Evolutionary conservation across 2,329 filamentous ascomycete species (phyloP), one percentile per base, ranked within the genome.

Genomic region (Colletotrichum orbiculare): DNA sequence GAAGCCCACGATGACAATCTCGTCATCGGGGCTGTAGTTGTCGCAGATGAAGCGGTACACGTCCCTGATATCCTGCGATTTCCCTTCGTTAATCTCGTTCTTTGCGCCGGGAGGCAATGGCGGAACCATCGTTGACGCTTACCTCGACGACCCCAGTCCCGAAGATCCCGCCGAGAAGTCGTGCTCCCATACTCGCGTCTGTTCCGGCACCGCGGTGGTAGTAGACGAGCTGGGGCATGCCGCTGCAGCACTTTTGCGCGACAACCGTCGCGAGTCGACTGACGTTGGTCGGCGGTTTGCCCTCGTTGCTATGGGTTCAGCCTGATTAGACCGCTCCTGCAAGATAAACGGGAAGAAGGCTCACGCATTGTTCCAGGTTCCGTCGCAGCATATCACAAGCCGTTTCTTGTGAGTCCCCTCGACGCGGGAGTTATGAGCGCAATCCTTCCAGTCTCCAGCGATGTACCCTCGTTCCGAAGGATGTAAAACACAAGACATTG

Each of bases 171-270:
- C 71, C 71, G 1, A 70, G 64, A 8, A 65, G 61, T 25, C 68
- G 64, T 6, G 68, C 70, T 6, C 60, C 62, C 34, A 66, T 69
- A 33, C 67, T 69, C 34, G 67, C 67, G 10, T 68, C 70, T 5
- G 71, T 73, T 3, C 76, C 77, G 13, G 76, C 73, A 3, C 77
- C 77, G 6, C 76, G 72, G 37, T 78, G 74, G 59, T 79, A 79
- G 64, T 75, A 76, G 8, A 78, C 72, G 25, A 79, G 63, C 62
- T 78, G 76, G 12, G 74, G 71, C 70, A 73, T 72, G 47, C 71
- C 69, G 10, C 71, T 72, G 37, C 69, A 70, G 17, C 72, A 69
- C 13, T 70, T 72, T 7, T 71, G 71, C 11, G 70, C 69, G 7
- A 78, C 64, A 1, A 72, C 73, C 17, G 75, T 71, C n/a, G 73